phyloP scores from a whole-genome alignment of 73 alveolate genomes.

The Urostyla sp. region DNA sequence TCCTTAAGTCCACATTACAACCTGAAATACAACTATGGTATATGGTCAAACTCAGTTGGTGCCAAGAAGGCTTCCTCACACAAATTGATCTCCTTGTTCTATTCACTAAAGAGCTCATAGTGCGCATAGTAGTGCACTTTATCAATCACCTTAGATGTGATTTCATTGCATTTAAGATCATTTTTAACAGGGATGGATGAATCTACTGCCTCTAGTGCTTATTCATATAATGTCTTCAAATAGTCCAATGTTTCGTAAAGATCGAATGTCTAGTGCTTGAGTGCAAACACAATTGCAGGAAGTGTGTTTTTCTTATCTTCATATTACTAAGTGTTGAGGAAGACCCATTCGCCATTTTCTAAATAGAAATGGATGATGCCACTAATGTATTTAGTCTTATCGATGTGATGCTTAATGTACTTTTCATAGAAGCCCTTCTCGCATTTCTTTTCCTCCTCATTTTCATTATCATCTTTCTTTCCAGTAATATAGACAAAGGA shows the following conservation, averaged over 20 bases:
- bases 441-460: conserved; percentile 30
- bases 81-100: background rate
- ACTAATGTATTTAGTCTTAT: background rate
- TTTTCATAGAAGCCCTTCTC: background rate
- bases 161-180: background rate
- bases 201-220: conserved; percentile 10
- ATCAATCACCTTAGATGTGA: background rate
- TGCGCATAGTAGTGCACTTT: conserved; percentile 43
- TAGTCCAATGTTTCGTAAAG: background rate
- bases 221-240: background rate
- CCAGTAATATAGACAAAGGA: background rate
- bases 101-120: background rate
- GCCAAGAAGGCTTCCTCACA: background rate
- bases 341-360: conserved; percentile 17
- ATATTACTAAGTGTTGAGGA: background rate
- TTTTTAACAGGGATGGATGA: background rate
- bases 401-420: conserved; percentile 11
- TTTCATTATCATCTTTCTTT: background rate
- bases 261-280: background rate
- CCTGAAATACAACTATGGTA: conserved; percentile 38
- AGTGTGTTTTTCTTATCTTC: background rate
- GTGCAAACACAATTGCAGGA: conserved; percentile 4
- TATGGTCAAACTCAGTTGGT: conserved; percentile 17
- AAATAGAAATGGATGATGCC: background rate
- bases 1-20: conserved; percentile 13